Evolutionary conservation across 495 filamentous ascomycete genomes (phyloP).

Genomic region (Antarctomyces pellizariae): DNA sequence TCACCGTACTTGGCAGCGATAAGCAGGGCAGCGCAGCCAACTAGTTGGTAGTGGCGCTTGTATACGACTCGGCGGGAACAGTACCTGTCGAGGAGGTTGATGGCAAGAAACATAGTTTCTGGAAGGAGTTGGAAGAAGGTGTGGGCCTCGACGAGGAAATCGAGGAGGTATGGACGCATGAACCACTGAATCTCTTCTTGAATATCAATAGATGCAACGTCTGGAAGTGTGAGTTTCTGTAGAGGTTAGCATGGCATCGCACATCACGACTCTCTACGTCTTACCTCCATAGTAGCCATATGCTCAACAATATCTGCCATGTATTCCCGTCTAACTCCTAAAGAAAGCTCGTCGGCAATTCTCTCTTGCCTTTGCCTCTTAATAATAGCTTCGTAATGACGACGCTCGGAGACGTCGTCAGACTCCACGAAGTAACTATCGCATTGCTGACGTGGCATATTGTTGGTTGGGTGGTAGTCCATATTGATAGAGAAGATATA

Average conservation of each 20-base stretch:
- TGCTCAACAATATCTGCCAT: conserved; percentile 79
- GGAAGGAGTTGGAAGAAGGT: conserved; percentile 82
- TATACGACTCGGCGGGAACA: conserved; percentile 97
- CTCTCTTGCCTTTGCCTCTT: conserved; percentile 56
- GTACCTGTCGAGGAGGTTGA: conserved; percentile 93
- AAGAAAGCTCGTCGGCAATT: conserved; percentile 72
- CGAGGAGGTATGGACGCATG: conserved; percentile 94
- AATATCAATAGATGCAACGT: conserved; percentile 94
- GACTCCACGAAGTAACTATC: conserved; percentile 78
- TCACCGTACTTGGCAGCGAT: conserved; percentile 98
- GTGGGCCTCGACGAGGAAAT: conserved; percentile 96
- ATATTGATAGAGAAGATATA: conserved; percentile 28
- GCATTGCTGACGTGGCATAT: conserved; percentile 28
- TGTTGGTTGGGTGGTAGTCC: conserved; percentile 38
- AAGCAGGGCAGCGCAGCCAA: conserved; percentile 86
- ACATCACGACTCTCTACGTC: conserved; percentile 10
- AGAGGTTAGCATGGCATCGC: conserved; percentile 10
- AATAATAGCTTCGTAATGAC: conserved; percentile 50
- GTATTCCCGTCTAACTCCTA: conserved; percentile 62
- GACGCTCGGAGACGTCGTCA: conserved; percentile 29
- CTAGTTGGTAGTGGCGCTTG: conserved; percentile 95
- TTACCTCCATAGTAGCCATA: conserved; percentile 91
- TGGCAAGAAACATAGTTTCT: conserved; percentile 81
- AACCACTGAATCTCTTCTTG: conserved; percentile 99
- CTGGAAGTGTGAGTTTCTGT: conserved; percentile 72